Conservation (phyloP, 2,329 filamentous ascomycete species). For the Ploettnerulaceae sp. region DNA sequence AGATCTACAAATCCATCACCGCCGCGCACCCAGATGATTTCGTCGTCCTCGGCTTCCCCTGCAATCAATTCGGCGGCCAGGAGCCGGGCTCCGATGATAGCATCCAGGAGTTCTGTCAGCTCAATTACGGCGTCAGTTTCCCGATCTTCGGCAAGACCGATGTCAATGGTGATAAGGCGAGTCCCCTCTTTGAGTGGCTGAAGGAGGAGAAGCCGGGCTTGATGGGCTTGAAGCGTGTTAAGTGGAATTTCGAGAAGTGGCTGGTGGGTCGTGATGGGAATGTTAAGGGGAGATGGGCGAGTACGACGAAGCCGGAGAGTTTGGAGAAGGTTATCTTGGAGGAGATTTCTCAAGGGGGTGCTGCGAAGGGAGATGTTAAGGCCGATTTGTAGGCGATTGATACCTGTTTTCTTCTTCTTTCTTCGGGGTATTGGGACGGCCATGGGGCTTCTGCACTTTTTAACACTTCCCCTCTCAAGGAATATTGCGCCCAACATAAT, state of each 20-base stretch:
- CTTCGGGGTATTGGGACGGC: too few relatives aligned
- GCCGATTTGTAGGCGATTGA: conserved; percentile 15
- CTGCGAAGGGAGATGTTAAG: conserved; percentile 11
- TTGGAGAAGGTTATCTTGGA: conserved; percentile 72
- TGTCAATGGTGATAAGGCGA: conserved; percentile 81
- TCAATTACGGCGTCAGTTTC: conserved; percentile 52
- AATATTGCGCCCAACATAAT: not conserved
- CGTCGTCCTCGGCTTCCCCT: conserved; percentile 89
- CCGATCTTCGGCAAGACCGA: conserved; percentile 72
- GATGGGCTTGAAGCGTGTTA: conserved; percentile 82
- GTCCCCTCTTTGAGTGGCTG: conserved; percentile 74
- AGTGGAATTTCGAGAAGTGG: conserved; percentile 99
- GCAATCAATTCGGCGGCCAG: conserved; percentile 94
- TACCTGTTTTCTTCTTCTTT: conserved; percentile 8
- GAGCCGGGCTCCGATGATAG: conserved; percentile 65
- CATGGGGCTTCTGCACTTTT: too few relatives aligned
- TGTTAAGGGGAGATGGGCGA: conserved; percentile 83
- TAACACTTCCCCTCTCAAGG: not conserved
- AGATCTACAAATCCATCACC: conserved; percentile 75
- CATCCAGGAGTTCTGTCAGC: conserved; percentile 78
- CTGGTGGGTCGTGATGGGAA: conserved; percentile 79
- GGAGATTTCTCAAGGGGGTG: conserved; percentile 41
- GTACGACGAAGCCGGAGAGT: conserved; percentile 77
- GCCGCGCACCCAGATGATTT: conserved; percentile 51
- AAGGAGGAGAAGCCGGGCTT: conserved; percentile 72